These are phyloP conservation scores for Hygrophila difformis DNA, from an alignment of 257 asterid species.

Conservation along the genomic window DNA sequence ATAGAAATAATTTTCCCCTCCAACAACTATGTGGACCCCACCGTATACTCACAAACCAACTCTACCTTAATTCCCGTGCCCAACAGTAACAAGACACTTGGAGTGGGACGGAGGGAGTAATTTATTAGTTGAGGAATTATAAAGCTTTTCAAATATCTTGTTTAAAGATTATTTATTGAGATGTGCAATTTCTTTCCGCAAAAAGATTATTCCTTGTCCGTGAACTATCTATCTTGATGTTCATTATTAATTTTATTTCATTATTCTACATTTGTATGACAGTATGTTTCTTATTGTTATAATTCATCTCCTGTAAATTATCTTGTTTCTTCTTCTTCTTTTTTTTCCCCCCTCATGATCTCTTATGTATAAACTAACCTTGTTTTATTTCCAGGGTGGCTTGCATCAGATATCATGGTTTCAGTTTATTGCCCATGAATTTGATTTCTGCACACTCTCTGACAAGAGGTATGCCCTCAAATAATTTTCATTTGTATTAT, in stretches of 20 bases:
- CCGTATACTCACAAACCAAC: too few species aligned
- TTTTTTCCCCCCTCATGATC: too few species aligned
- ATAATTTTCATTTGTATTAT: conserved; percentile 10
- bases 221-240: background rate
- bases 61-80: too few species aligned
- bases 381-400: conserved; percentile 98
- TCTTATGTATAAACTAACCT: too few species aligned
- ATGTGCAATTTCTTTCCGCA: background rate
- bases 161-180: background rate
- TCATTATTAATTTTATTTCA: conserved; percentile 5
- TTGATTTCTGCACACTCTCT: conserved; percentile 46
- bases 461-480: conserved; percentile 63
- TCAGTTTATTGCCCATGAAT: conserved; percentile 89
- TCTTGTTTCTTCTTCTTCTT: conserved; percentile 16
- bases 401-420: conserved; percentile 97
- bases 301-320: background rate
- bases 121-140: background rate
- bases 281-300: conserved; percentile 8
- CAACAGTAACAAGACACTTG: too few species aligned
- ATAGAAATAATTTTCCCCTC: too few species aligned
- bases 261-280: too few species aligned
- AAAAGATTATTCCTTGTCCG: background rate
- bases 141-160: background rate
- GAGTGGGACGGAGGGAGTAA: too few species aligned
- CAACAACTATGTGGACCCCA: too few species aligned